Conservation (phyloP, 345 rosid species). For the Geranium brycei region DNA sequence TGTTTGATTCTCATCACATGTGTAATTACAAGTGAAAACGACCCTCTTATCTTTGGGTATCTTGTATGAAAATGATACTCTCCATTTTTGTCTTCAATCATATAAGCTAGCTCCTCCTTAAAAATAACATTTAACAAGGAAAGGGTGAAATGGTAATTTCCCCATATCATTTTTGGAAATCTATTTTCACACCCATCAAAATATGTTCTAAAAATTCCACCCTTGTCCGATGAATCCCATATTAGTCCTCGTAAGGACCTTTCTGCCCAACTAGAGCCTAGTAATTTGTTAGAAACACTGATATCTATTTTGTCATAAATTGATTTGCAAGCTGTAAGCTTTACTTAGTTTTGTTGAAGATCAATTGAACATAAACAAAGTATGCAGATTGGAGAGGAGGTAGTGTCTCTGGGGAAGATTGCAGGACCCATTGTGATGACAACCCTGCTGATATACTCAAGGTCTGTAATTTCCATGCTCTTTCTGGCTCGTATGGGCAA, state of each 20-base stretch:
- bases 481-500: slow-evolving; percentile 23
- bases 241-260: too few relatives aligned
- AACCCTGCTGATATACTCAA: slow-evolving; percentile 14
- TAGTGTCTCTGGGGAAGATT: slow-evolving; percentile 15
- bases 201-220: too few relatives aligned
- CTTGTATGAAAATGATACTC: neutral
- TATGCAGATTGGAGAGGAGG: slow-evolving; percentile 14
- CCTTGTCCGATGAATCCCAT: too few relatives aligned
- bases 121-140: too few relatives aligned
- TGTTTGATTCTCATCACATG: neutral
- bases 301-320: too few relatives aligned
- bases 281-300: too few relatives aligned
- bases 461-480: slow-evolving; percentile 19
- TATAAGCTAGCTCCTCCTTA: neutral
- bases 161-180: too few relatives aligned
- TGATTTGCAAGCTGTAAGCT: neutral
- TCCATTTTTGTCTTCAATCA: neutral
- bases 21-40: too few relatives aligned
- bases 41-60: neutral
- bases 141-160: too few relatives aligned
- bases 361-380: neutral
- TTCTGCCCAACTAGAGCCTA: too few relatives aligned
- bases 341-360: too few relatives aligned
- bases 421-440: slow-evolving; percentile 10
- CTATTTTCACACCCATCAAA: too few relatives aligned